These are phyloP conservation scores for Sporothrix phasma DNA, from an alignment of 2,329 filamentous ascomycete species.

Conservation along the genomic window DNA sequence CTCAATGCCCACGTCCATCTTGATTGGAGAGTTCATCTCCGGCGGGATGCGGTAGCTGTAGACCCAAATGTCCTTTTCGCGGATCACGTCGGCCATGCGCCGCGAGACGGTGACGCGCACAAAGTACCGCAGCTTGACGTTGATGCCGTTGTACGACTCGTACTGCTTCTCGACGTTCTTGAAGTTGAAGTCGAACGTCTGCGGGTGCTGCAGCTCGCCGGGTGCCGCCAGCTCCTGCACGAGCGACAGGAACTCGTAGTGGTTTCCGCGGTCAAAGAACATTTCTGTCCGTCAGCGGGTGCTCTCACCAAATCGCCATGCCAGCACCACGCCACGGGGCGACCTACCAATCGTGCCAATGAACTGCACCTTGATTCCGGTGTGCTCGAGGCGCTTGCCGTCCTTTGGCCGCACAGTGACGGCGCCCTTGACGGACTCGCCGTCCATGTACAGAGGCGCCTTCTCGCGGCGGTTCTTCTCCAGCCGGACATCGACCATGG, in stretches of 20 bases:
- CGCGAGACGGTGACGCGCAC: constrained; percentile 92
- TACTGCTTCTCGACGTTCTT: constrained; percentile 99
- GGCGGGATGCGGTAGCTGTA: constrained; percentile 97
- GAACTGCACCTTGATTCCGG: constrained; percentile 98
- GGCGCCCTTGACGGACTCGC: constrained; percentile 92
- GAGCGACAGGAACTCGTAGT: constrained; percentile 96
- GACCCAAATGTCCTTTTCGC: constrained; percentile 99
- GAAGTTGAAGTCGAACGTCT: constrained; percentile 99
- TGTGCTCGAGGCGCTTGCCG: constrained; percentile 95
- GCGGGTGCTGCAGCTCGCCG: constrained; percentile 94
- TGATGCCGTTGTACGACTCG: constrained; percentile 99
- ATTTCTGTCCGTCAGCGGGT: constrained; percentile 56
- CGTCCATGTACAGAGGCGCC: constrained; percentile 93
- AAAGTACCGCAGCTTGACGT: constrained; percentile 98
- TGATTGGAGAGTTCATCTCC: constrained; percentile 96
- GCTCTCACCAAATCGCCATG: no score
- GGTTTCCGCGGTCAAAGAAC: constrained; percentile 99
- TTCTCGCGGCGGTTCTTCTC: constrained; percentile 98
- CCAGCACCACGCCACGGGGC: not conserved
- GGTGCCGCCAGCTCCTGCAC: constrained; percentile 95
- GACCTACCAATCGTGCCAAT: constrained; percentile 86
- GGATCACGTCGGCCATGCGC: constrained; percentile 94
- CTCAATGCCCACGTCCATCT: constrained; percentile 99
- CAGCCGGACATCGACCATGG: constrained; percentile 94
- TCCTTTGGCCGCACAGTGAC: constrained; percentile 95